Conservation (phyloP, 306 rosid species). For the Quercus alba region DNA sequence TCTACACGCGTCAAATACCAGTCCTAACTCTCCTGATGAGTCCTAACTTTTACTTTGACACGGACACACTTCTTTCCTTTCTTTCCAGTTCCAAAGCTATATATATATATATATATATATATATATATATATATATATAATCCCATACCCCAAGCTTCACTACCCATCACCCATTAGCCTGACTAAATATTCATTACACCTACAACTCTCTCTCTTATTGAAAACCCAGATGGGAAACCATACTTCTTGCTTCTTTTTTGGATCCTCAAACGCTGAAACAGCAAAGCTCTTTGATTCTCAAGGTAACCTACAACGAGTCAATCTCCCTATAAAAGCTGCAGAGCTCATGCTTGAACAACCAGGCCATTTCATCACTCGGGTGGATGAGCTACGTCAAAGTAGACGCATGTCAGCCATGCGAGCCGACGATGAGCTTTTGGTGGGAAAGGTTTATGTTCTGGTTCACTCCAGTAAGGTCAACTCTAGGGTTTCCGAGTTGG, state of each 20-base stretch:
- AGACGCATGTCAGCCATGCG: constrained; percentile 38
- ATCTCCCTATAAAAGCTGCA: constrained; percentile 41
- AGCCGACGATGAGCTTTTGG: constrained; percentile 55
- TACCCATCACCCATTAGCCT: not conserved
- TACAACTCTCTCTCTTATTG: not conserved
- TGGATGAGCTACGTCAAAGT: constrained; percentile 34
- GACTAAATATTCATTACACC: too few species aligned
- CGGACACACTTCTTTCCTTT: not conserved
- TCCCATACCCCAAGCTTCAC: not conserved
- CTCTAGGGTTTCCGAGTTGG: constrained; percentile 39
- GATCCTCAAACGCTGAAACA: not conserved
- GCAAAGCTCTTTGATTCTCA: constrained; percentile 38
- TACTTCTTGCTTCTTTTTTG: constrained; percentile 12
- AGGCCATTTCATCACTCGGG: constrained; percentile 52
- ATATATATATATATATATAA: not conserved
- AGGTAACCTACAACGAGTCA: constrained; percentile 36
- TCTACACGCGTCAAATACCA: not conserved
- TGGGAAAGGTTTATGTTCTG: constrained; percentile 46
- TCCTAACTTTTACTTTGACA: not conserved
- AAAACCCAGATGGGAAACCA: constrained; percentile 23
- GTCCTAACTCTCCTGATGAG: not conserved
- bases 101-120: not conserved
- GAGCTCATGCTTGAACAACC: constrained; percentile 67
- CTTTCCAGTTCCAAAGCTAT: not conserved
- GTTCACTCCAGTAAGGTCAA: constrained; percentile 35